These are phyloP conservation scores for Quillaja saponaria DNA, from an alignment of 306 rosid species.

Conservation along the genomic window DNA sequence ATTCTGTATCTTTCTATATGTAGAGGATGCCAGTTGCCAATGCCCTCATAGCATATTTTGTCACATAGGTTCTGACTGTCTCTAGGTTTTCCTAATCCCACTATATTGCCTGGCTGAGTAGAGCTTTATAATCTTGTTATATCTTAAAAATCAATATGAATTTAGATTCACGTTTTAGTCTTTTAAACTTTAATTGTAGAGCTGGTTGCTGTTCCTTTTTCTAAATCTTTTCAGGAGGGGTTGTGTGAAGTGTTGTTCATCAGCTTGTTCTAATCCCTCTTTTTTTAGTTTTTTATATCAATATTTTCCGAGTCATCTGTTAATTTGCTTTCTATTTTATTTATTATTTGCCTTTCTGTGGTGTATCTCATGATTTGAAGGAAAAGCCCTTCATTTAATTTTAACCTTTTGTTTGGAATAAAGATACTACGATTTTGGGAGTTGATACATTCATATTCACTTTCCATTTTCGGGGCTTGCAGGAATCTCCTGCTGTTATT, in stretches of 20 bases:
- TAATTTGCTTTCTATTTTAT: background rate
- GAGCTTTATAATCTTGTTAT: constrained; percentile 7
- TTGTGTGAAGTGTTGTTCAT: too few species aligned
- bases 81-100: constrained; percentile 14
- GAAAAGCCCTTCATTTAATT: too few species aligned
- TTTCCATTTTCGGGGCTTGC: constrained; percentile 25
- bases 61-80: constrained; percentile 5
- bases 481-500: constrained; percentile 87
- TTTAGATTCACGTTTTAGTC: constrained; percentile 19
- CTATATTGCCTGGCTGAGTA: background rate
- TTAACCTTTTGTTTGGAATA: background rate
- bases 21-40: background rate
- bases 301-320: background rate
- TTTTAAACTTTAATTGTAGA: background rate
- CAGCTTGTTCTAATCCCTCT: too few species aligned
- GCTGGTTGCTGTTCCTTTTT: background rate
- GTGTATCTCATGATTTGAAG: background rate
- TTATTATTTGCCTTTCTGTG: background rate
- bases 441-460: constrained; percentile 6
- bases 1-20: background rate
- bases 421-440: constrained; percentile 7
- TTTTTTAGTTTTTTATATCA: background rate
- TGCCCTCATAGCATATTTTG: constrained; percentile 9
- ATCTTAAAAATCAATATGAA: constrained; percentile 5
- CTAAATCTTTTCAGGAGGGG: background rate